Conservation (phyloP, 1,284 basidiomycete genomes). For the Coniophora puteana region DNA sequence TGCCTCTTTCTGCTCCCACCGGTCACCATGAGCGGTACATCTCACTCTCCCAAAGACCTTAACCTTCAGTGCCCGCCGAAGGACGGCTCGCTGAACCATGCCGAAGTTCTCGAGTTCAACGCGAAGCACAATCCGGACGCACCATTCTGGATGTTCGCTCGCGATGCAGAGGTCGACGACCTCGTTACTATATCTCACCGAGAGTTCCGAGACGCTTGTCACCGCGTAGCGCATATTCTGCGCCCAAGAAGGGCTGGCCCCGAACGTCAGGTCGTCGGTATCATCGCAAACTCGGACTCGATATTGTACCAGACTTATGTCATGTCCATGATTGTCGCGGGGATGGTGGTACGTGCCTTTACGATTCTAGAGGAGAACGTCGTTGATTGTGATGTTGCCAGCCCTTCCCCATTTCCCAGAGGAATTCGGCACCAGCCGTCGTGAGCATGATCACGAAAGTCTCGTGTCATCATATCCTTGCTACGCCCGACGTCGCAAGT, state of each 20-base stretch:
- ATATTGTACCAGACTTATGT: slow-evolving; percentile 28
- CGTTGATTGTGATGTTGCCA: slow-evolving; percentile 4
- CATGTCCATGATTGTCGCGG: slow-evolving; percentile 27
- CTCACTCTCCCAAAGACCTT: no score
- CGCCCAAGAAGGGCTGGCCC: slow-evolving; percentile 15
- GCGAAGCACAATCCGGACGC: slow-evolving; percentile 12
- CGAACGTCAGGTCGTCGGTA: slow-evolving; percentile 19
- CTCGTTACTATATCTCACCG: slow-evolving; percentile 19
- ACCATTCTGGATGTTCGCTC: slow-evolving; percentile 18
- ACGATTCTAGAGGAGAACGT: slow-evolving; percentile 1
- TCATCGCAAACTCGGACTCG: slow-evolving; percentile 27
- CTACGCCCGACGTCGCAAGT: slow-evolving; percentile 22
- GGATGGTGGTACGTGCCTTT: slow-evolving; percentile 24
- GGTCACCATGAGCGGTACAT: no score
- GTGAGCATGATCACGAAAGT: slow-evolving; percentile 28
- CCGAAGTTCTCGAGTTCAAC: slow-evolving; percentile 22
- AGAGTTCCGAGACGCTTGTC: slow-evolving; percentile 28
- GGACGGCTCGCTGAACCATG: slow-evolving; percentile 19
- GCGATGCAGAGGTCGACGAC: slow-evolving; percentile 6
- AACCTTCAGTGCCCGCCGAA: slow-evolving; percentile 15
- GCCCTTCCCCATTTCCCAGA: slow-evolving; percentile 33
- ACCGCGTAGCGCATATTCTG: slow-evolving; percentile 25
- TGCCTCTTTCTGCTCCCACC: no score
- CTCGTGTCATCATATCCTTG: slow-evolving; percentile 26
- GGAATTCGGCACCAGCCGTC: slow-evolving; percentile 32